Conservation (phyloP, 2,329 filamentous ascomycete species). For the Penicillium olsonii region DNA sequence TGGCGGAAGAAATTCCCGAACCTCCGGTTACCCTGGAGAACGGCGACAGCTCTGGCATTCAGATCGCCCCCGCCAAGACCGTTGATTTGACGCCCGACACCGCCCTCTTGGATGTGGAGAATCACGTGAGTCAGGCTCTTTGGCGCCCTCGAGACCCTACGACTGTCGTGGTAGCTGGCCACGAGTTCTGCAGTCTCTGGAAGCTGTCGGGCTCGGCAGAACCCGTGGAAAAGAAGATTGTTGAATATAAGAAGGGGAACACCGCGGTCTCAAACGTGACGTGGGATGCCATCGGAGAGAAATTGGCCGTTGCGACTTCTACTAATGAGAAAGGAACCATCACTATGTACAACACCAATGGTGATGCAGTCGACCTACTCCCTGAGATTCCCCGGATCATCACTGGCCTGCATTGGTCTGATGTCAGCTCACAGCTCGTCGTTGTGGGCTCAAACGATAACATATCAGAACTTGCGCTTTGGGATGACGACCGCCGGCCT, state of each 20-base stretch:
- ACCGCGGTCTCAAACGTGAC: conserved; percentile 47
- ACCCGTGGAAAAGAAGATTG: conserved; percentile 37
- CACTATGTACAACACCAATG: conserved; percentile 46
- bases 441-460: conserved; percentile 47
- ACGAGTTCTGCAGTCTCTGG: conserved; percentile 50
- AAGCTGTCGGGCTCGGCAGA: conserved; percentile 35
- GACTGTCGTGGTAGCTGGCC: conserved; percentile 44
- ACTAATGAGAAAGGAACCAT: conserved; percentile 46
- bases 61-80: conserved; percentile 51
- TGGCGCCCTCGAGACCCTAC: conserved; percentile 50
- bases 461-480: conserved; percentile 45
- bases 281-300: conserved; percentile 48
- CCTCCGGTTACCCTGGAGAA: conserved; percentile 44
- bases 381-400: conserved; percentile 48
- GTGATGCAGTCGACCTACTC: conserved; percentile 47
- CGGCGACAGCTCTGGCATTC: conserved; percentile 49
- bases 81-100: conserved; percentile 49
- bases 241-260: conserved; percentile 35
- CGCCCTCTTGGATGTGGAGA: conserved; percentile 41
- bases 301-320: conserved; percentile 50
- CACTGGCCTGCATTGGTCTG: conserved; percentile 46
- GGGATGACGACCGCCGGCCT: conserved; percentile 43
- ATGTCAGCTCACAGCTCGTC: conserved; percentile 40
- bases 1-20: conserved; percentile 34
- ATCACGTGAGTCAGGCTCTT: conserved; percentile 43